Evolutionary conservation across 345 rosid genomes (phyloP), one percentile per base, ranked within the genome.

Genomic region (Populus ilicifolia): DNA sequence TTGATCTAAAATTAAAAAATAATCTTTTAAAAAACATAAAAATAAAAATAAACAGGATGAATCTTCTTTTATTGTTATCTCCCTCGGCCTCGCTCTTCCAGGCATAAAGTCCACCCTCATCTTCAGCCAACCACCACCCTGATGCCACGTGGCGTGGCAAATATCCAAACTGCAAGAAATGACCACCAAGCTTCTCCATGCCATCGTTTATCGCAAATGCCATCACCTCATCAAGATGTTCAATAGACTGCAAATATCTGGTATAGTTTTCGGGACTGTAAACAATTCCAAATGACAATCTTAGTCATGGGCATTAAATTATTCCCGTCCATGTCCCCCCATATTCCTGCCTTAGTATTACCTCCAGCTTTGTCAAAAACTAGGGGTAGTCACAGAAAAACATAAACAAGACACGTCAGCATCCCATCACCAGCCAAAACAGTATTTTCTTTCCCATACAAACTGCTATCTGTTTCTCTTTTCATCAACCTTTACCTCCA

Each of bases 101-200:
- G 2, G 12, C 18, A 27, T 43, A 8, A 68, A 30, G n/a, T n/a
- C n/a, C n/a, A n/a, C 72, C 87, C 87, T 85, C 84, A 91, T 89
- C 97, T 73, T 67, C 75, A 84, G 61, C 5, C n/a, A 44, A 21
- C 89, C 93, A 87, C 71, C 75, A 46, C 2, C 16, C 2, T 3
- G 2, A 0, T 12, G 80, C 90, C 94, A 90, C 88, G 88, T 92
- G 91, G 74, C 83, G 48, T 4, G 18, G 72, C 82, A 70, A 69
- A 86, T 89, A 90, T 88, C 94, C 91, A 73, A 81, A 82, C 78
- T 41, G 25, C 63, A 75, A 71, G 75, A 69, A 81, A 79, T 70
- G 44, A 79, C 85, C 86, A 82, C 96, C 96, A 87, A 83, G 87
- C 81, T 84, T 83, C 88, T 80, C 89, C 94, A 86, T 85, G 38